phyloP scores from a whole-genome alignment of 345 rosid species.

The Hibiscus mutabilis region DNA sequence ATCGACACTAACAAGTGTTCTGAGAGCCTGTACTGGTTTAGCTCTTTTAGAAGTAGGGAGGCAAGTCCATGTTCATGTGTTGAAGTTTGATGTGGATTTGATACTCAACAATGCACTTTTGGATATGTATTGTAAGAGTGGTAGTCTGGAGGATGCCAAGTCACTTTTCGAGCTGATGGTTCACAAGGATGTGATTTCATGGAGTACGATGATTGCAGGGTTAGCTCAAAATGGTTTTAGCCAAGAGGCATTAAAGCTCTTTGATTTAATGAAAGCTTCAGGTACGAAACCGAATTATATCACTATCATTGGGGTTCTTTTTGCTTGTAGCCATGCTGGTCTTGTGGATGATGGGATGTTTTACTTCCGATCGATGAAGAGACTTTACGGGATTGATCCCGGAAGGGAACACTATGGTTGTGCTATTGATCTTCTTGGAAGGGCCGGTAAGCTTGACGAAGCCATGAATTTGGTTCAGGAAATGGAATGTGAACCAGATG shows the following conservation, averaged over 20 bases:
- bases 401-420: slow-evolving; percentile 58
- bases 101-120: slow-evolving; percentile 50
- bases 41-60: slow-evolving; percentile 48
- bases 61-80: slow-evolving; percentile 53
- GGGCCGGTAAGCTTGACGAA: slow-evolving; percentile 48
- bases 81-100: slow-evolving; percentile 47
- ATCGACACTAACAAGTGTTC: slow-evolving; percentile 40
- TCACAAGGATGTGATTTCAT: slow-evolving; percentile 48
- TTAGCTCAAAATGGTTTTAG: slow-evolving; percentile 59
- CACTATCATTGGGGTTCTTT: slow-evolving; percentile 45
- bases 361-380: slow-evolving; percentile 46
- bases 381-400: slow-evolving; percentile 45
- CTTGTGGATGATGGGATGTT: slow-evolving; percentile 46
- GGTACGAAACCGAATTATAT: slow-evolving; percentile 44
- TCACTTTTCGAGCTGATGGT: slow-evolving; percentile 31
- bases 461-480: slow-evolving; percentile 41
- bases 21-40: slow-evolving; percentile 49
- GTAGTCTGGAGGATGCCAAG: slow-evolving; percentile 29
- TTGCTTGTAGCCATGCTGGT: slow-evolving; percentile 69
- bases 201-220: slow-evolving; percentile 69
- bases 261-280: slow-evolving; percentile 41
- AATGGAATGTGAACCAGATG: slow-evolving; percentile 49
- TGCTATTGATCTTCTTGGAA: slow-evolving; percentile 48
- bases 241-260: slow-evolving; percentile 43
- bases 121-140: slow-evolving; percentile 24